Evolutionary conservation across 1,139 yeast species (phyloP), one percentile per base, ranked within the genome.

Genomic region (Kodamaea sp.): DNA sequence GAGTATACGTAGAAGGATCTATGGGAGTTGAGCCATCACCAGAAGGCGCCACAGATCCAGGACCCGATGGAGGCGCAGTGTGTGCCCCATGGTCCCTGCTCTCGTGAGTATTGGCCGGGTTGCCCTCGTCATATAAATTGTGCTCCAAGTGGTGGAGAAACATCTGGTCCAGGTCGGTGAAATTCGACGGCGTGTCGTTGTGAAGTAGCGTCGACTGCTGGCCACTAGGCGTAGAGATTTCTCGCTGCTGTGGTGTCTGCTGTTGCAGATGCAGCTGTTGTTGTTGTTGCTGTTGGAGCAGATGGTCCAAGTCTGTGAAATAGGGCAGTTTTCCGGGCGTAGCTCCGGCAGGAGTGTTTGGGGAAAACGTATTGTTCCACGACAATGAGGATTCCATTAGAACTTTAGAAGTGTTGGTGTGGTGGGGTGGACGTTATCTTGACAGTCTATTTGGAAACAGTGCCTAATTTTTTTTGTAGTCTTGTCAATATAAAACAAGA

Each of bases 331-430:
- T 43, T 12, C 48, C 48, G 11, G 51, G 48, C 7, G 49, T 39
- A 7, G 39, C 41, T 15, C 41, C 45, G 10, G 42, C 28, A 7
- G 43, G 37, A 7, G 40, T 38, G 29, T 40, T 47, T 9, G 54
- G 51, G 15, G 53, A 44, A 24, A 47, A 48, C 12, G 50, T 36
- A 10, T 41, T 34, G 32, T 43, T 46, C 54, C 54, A 50, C 26
- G 32, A 23, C 21, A 42, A 44, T 13, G 44, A 43, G 38, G 41
- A 44, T 22, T 49, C 54, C 54, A 50, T 50, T 18, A n/a, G n/a
- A n/a, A n/a, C n/a, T n/a, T n/a, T n/a, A n/a, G n/a, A n/a, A n/a
- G n/a, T n/a, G n/a, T n/a, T n/a, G n/a, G n/a, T n/a, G n/a, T n/a
- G n/a, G n/a, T n/a, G n/a, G n/a, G n/a, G n/a, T n/a, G n/a, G n/a